Conservation (phyloP, 2,329 filamentous ascomycete species). For the Stagonosporopsis tanaceti region DNA sequence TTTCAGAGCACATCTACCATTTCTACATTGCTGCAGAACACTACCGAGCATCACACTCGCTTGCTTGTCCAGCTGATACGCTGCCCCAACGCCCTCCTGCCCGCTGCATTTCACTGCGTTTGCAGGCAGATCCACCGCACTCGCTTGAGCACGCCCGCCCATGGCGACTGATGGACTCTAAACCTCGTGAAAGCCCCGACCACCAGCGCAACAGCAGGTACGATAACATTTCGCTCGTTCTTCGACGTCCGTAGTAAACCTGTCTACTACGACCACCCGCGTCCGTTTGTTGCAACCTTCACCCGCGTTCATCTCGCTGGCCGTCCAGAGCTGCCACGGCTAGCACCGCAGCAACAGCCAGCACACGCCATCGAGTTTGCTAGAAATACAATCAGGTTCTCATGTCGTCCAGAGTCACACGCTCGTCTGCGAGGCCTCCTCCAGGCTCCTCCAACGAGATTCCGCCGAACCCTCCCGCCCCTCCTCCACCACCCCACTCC, state of each 20-base stretch:
- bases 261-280: slow-evolving; percentile 7
- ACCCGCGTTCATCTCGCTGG: slow-evolving; percentile 30
- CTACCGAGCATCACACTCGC: slow-evolving; percentile 14
- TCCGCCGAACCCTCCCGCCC: slow-evolving; percentile 51
- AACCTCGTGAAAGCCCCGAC: slow-evolving; percentile 35
- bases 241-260: slow-evolving; percentile 21
- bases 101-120: slow-evolving; percentile 24
- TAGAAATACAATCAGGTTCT: slow-evolving; percentile 61
- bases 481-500: slow-evolving; percentile 51
- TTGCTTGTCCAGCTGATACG: slow-evolving; percentile 13
- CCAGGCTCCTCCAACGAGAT: slow-evolving; percentile 62
- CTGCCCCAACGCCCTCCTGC: slow-evolving; percentile 9
- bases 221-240: slow-evolving; percentile 30
- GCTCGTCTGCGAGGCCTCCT: slow-evolving; percentile 91
- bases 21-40: slow-evolving; percentile 22
- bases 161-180: slow-evolving; percentile 48
- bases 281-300: slow-evolving; percentile 21
- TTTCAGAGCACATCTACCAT: slow-evolving; percentile 11
- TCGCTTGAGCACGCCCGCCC: slow-evolving; percentile 47
- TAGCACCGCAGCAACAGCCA: slow-evolving; percentile 40
- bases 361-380: slow-evolving; percentile 38
- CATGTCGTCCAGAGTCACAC: slow-evolving; percentile 97
- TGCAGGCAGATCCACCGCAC: slow-evolving; percentile 33
- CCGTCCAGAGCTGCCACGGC: slow-evolving; percentile 41
- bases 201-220: slow-evolving; percentile 35